These are phyloP conservation scores for Termitomyces heimii DNA, from an alignment of 768 basidiomycete species.

Conservation along the genomic window DNA sequence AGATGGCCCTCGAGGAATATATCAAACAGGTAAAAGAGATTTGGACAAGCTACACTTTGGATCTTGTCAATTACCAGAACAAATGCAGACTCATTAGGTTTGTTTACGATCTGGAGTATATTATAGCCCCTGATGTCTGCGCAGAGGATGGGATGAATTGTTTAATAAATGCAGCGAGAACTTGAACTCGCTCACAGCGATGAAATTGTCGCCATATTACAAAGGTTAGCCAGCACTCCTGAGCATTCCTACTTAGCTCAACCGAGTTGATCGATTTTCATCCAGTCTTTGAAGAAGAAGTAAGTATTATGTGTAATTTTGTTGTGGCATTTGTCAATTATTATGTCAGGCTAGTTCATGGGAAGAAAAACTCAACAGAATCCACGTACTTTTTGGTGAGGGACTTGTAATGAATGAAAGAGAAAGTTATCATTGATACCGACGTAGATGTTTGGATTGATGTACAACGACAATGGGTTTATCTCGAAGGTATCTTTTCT, in stretches of 20 bases:
- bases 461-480: constrained; percentile 99
- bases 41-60: constrained; percentile 94
- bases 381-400: constrained; percentile 92
- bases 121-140: background rate
- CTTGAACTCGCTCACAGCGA: constrained; percentile 89
- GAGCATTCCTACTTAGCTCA: background rate
- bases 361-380: constrained; percentile 95
- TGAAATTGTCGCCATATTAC: constrained; percentile 98
- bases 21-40: constrained; percentile 95
- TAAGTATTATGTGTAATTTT: constrained; percentile 17
- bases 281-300: constrained; percentile 86
- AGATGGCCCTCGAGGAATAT: constrained; percentile 96
- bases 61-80: constrained; percentile 97
- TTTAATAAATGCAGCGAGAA: constrained; percentile 98
- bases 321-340: constrained; percentile 6
- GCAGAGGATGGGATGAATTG: constrained; percentile 92
- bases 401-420: background rate
- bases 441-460: constrained; percentile 94
- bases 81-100: constrained; percentile 93
- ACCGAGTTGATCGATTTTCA: background rate
- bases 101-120: constrained; percentile 9
- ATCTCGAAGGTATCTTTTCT: constrained; percentile 99
- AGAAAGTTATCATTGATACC: constrained; percentile 5
- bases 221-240: constrained; percentile 55
- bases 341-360: constrained; percentile 67